Conservation (phyloP, 192 early-diverging fungal species). For the Phycomyces blakesleeanus region DNA sequence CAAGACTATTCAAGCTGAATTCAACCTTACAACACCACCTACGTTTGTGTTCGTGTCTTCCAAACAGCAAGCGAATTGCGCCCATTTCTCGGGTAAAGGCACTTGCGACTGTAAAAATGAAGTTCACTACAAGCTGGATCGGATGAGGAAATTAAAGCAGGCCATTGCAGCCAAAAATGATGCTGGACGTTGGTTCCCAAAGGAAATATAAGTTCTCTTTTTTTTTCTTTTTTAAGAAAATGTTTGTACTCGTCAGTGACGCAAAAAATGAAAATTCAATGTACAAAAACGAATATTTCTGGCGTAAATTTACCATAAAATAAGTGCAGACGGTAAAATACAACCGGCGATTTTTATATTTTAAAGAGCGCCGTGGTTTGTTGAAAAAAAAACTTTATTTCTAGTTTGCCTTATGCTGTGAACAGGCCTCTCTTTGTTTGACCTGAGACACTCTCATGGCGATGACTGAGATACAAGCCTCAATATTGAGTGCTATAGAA, state of each 20-base stretch:
- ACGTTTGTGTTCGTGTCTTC: slow-evolving; percentile 3
- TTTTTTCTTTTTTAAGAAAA: no score
- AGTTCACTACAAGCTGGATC: background rate
- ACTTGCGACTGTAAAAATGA: background rate
- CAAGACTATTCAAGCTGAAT: background rate
- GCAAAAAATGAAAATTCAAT: no score
- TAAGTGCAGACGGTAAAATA: no score
- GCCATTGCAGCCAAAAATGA: background rate
- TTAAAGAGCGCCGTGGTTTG: no score
- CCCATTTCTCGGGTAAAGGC: background rate
- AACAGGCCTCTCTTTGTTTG: no score
- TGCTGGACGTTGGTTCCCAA: slow-evolving; percentile 3
- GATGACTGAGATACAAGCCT: background rate
- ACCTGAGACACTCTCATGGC: background rate
- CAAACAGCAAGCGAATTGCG: background rate
- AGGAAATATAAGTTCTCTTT: background rate
- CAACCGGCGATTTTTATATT: no score
- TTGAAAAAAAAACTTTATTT: no score
- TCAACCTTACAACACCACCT: background rate
- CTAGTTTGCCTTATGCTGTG: no score
- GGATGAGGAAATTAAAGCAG: background rate
- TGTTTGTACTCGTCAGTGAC: no score
- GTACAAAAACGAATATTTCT: no score
- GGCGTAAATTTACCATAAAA: no score
- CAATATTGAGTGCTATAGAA: background rate